A percentile compares a stretch with the other conserved stretches of the same genome.
Conservation (phyloP, 2,329 filamentous ascomycete genomes). For the Fusarium buharicum region DNA sequence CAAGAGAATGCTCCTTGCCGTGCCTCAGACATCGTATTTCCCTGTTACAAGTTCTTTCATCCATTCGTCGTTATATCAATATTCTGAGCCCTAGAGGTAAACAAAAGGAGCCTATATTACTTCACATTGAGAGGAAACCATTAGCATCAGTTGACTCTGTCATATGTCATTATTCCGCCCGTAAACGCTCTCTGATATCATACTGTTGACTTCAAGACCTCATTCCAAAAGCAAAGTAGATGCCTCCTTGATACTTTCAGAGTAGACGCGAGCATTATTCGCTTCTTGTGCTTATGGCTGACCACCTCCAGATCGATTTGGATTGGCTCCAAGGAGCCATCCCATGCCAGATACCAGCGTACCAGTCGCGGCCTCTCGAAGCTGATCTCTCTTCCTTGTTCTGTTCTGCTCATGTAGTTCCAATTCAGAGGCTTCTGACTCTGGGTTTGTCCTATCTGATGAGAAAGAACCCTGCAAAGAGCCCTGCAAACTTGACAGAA, state of each 20-base stretch:
- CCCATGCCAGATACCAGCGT: slow-evolving; percentile 74
- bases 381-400: slow-evolving; percentile 76
- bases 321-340: slow-evolving; percentile 71
- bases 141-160: no score
- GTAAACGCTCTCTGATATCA: no score
- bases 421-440: slow-evolving; percentile 41
- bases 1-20: no score
- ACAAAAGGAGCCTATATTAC: no score
- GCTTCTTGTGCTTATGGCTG: slow-evolving; percentile 9
- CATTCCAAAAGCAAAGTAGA: no score
- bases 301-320: slow-evolving; percentile 36
- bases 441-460: slow-evolving; percentile 22
- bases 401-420: slow-evolving; percentile 48
- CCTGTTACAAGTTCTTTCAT: no score
- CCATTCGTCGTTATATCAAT: no score
- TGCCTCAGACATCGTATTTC: no score
- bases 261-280: neutral
- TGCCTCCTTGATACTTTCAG: neutral
- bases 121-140: no score
- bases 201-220: no score
- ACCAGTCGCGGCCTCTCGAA: slow-evolving; percentile 73
- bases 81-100: no score
- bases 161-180: no score
- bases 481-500: slow-evolving; percentile 62
- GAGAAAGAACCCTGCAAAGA: slow-evolving; percentile 37